These are phyloP conservation scores for Phytophthora hybrid DNA, from an alignment of 352 stramenopile genomes.

Conservation along the genomic window DNA sequence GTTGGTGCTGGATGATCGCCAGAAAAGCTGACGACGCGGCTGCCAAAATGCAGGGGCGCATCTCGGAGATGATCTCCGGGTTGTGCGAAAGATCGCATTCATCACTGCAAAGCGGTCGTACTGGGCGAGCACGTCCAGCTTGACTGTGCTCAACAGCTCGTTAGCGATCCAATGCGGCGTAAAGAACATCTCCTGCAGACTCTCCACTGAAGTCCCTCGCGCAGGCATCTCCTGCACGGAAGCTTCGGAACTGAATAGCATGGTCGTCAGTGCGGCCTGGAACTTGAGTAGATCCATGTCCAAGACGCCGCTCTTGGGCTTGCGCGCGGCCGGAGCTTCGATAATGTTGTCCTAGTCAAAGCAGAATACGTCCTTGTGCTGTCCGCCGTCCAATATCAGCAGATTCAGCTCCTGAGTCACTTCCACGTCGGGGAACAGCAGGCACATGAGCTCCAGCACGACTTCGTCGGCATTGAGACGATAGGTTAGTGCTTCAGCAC, in stretches of 20 bases:
- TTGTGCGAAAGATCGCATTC: conserved; percentile 57
- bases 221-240: conserved; percentile 36
- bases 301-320: conserved; percentile 32
- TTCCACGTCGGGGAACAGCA: conserved; percentile 71
- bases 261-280: conserved; percentile 56
- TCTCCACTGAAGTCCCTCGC: conserved; percentile 35
- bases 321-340: conserved; percentile 13
- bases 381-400: conserved; percentile 57
- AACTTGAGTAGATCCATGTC: conserved; percentile 76
- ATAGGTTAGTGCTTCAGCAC: not conserved
- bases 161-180: conserved; percentile 59
- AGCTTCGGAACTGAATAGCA: conserved; percentile 49
- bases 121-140: conserved; percentile 65
- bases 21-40: conserved; percentile 47
- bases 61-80: too few relatives aligned
- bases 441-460: conserved; percentile 80
- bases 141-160: conserved; percentile 55
- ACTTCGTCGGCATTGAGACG: conserved; percentile 68
- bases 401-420: conserved; percentile 86
- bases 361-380: conserved; percentile 70
- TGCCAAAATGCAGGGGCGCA: conserved; percentile 49
- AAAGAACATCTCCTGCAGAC: conserved; percentile 54
- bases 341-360: conserved; percentile 74
- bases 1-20: conserved; percentile 78
- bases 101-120: conserved; percentile 73